Percentiles rank a stretch among this genome's conserved stretches.
Conservation (phyloP, 2,329 filamentous ascomycete species). For the Claviceps arundinis region DNA sequence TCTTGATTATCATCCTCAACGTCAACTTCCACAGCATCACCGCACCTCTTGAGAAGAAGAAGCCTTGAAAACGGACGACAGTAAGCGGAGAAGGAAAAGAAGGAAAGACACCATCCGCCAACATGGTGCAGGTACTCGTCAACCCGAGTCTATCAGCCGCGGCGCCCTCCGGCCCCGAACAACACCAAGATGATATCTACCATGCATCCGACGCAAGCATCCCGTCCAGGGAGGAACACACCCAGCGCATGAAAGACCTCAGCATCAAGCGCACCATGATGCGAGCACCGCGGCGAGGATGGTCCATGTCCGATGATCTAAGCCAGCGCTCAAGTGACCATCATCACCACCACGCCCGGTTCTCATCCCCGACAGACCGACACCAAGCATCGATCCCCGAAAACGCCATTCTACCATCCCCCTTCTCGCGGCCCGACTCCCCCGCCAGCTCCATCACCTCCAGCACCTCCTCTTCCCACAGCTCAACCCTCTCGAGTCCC, state of each 20-base stretch:
- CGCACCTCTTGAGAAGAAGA: not conserved
- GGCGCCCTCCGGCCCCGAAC: constrained; percentile 9
- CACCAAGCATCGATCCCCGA: constrained; percentile 23
- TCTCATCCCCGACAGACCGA: not conserved
- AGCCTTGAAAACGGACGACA: too few species aligned
- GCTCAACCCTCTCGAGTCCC: not conserved
- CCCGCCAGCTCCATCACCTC: constrained; percentile 1
- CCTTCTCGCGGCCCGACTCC: constrained; percentile 1
- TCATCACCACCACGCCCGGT: constrained; percentile 1
- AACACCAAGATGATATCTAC: constrained; percentile 11
- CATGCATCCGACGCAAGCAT: constrained; percentile 8
- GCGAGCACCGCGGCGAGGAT: constrained; percentile 30
- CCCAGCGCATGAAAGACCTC: constrained; percentile 24
- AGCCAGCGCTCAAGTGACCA: constrained; percentile 10
- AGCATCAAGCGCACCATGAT: constrained; percentile 22
- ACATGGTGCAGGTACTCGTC: constrained; percentile 21
- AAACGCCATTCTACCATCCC: constrained; percentile 13
- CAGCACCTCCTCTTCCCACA: constrained; percentile 1
- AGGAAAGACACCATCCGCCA: not conserved
- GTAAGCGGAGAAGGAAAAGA: not conserved
- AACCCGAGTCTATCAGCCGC: constrained; percentile 15
- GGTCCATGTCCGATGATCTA: constrained; percentile 33
- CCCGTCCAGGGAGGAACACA: constrained; percentile 29
- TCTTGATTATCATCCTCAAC: too few species aligned
- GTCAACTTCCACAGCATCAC: not conserved